phyloP scores from a whole-genome alignment of 2,329 filamentous ascomycete genomes.

The Lasiodiplodia sp. region DNA sequence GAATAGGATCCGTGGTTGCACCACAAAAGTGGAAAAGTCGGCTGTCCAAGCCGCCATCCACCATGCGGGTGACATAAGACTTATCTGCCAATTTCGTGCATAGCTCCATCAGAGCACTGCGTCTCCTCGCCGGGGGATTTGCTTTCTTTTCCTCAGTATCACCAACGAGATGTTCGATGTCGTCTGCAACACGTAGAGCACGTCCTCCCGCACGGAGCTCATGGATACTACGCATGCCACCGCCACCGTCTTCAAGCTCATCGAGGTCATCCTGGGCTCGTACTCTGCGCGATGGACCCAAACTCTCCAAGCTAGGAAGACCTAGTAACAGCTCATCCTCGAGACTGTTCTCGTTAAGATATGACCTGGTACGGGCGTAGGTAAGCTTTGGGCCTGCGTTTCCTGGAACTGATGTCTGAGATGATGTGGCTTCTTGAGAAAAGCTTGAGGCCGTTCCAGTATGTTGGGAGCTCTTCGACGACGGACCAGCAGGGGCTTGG shows the following conservation, averaged over 20 bases:
- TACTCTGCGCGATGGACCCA: constrained; percentile 14
- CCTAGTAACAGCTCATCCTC: constrained; percentile 45
- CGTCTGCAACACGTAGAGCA: constrained; percentile 63
- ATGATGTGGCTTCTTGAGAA: constrained; percentile 18
- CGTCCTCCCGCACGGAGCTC: constrained; percentile 67
- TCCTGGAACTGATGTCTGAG: constrained; percentile 7
- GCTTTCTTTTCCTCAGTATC: constrained; percentile 60
- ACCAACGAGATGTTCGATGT: constrained; percentile 64
- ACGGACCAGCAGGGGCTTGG: neutral
- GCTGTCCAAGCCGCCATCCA: constrained; percentile 75
- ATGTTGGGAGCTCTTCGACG: constrained; percentile 21
- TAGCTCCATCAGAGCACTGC: constrained; percentile 64
- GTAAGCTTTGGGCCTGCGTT: constrained; percentile 56
- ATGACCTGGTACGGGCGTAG: constrained; percentile 66
- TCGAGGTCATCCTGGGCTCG: constrained; percentile 41
- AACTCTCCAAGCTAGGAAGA: constrained; percentile 39
- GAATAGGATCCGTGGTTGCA: constrained; percentile 51
- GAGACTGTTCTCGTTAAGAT: constrained; percentile 61
- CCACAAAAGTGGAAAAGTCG: constrained; percentile 70
- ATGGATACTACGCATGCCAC: constrained; percentile 64
- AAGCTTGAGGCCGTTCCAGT: neutral
- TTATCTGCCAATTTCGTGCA: constrained; percentile 63
- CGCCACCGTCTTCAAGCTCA: constrained; percentile 54
- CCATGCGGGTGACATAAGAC: constrained; percentile 72
- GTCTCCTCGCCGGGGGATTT: constrained; percentile 55